Evolutionary conservation across 345 rosid species (phyloP), one percentile per base, ranked within the genome.

Genomic region (Laguncularia racemosa): DNA sequence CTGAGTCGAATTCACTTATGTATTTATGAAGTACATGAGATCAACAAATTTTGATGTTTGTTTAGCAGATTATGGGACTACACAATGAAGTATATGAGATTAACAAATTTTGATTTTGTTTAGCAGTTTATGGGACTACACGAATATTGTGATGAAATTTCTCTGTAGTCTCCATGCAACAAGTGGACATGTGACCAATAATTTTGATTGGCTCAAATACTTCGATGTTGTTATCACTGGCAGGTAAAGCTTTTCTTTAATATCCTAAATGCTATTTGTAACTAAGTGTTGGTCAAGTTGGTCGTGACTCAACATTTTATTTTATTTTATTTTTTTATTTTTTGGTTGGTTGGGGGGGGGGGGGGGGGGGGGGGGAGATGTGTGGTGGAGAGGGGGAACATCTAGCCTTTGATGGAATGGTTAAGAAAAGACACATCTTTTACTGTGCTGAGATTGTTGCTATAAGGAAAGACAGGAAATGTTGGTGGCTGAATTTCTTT

Each of bases 121-220:
- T 76, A n/a, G n/a, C 95, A 93, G 99, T 70, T 80, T 93, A 65
- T 93, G 99, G 99, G 99, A 93, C 80, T 93, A 93, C 62, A 86
- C 99, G 46, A 87, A 85, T 69, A 72, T 93, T 56, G 96, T 93
- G 77, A 93, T 93, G 99, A 93, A 83, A 57, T 93, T 89, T 61
- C 96, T 93, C 55, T 89, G 97, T 67, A 82, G 79, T 60, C 65
- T 76, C 2, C 76, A 67, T 46, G 69, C 78, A 0, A 23, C 58
- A 16, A 67, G 74, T 60, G 84, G 86, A 57, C 63, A 59, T 19
- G 59, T 38, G 44, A 53, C 76, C 62, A 56, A 77, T 85, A 84
- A 81, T 59, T 85, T 83, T 63, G 91, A 87, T 55, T 93, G 99
- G 99, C 99, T 89, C 46, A 78, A 76, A 66, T 83, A 83, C 71